Percentiles rank a stretch among this genome's conserved stretches.
Conservation (phyloP, 1,284 basidiomycete species). For the Mrakiaceae sp. region DNA sequence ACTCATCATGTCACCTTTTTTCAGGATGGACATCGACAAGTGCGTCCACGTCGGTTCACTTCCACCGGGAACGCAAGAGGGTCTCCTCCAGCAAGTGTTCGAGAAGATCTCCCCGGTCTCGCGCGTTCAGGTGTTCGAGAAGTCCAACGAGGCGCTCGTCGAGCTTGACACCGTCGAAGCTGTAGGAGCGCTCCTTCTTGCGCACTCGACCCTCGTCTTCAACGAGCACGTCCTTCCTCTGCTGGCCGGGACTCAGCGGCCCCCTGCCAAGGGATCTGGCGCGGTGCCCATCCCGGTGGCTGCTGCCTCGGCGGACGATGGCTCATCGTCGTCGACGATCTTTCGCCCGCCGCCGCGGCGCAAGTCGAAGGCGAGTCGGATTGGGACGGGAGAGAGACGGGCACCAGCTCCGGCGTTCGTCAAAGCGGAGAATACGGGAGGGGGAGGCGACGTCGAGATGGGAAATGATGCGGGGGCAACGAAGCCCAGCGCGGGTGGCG, state of each 20-base stretch:
- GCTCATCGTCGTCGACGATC: slow-evolving; percentile 5
- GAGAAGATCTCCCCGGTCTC: slow-evolving; percentile 64
- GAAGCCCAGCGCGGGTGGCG: slow-evolving; percentile 4
- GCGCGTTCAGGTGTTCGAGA: slow-evolving; percentile 61
- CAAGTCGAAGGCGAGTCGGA: slow-evolving; percentile 5
- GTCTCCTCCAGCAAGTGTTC: slow-evolving; percentile 71
- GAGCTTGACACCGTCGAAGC: slow-evolving; percentile 50
- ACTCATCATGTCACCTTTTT: too few species aligned
- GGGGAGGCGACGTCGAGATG: slow-evolving; percentile 3
- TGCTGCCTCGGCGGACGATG: slow-evolving; percentile 19
- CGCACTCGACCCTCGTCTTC: slow-evolving; percentile 55
- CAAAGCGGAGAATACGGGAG: neutral
- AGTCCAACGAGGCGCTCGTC: slow-evolving; percentile 57
- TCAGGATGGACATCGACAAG: slow-evolving; percentile 5
- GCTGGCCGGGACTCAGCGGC: slow-evolving; percentile 22
- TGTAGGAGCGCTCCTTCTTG: slow-evolving; percentile 61
- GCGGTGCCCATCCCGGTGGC: slow-evolving; percentile 18
- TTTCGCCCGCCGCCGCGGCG: slow-evolving; percentile 12
- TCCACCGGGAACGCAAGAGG: slow-evolving; percentile 66
- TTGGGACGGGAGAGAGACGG: slow-evolving; percentile 15
- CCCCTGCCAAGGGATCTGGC: neutral
- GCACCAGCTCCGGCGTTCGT: slow-evolving; percentile 22
- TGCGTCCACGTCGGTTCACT: slow-evolving; percentile 59
- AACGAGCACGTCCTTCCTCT: slow-evolving; percentile 37
- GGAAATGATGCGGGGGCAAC: neutral